These are phyloP conservation scores for Thinopyrum obtusiflorum DNA, from an alignment of 202 grass and related monocot species.

Conservation along the genomic window DNA sequence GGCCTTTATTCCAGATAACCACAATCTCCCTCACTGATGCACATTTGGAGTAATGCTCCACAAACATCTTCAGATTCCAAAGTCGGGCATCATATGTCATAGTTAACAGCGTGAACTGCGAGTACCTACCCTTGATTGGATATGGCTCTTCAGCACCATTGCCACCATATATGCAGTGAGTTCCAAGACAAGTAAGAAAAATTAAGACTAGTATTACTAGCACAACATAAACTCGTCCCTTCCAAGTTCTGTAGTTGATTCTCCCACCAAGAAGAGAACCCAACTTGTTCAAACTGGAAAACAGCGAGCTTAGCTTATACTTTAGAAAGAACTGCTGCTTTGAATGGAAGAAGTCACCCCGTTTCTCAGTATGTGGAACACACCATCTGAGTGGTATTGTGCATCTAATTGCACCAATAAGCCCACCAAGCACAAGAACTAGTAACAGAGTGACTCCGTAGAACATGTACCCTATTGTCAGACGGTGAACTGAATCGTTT, in stretches of 20 bases:
- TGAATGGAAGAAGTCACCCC: conserved; percentile 36
- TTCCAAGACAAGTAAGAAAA: conserved; percentile 71
- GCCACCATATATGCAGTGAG: conserved; percentile 67
- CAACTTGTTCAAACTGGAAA: conserved; percentile 45
- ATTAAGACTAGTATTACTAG: conserved; percentile 32
- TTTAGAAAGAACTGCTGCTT: conserved; percentile 33
- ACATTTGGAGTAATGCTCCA: conserved; percentile 92
- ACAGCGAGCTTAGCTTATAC: conserved; percentile 47
- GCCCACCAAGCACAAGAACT: conserved; percentile 53
- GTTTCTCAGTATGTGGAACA: conserved; percentile 54
- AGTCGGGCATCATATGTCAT: conserved; percentile 90
- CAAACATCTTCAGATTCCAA: conserved; percentile 89
- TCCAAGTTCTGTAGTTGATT: conserved; percentile 59
- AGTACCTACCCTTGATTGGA: conserved; percentile 60
- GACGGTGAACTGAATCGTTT: conserved; percentile 40
- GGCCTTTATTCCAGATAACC: conserved; percentile 88
- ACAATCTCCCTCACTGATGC: conserved; percentile 81
- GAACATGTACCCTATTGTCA: conserved; percentile 52
- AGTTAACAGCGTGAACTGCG: conserved; percentile 88
- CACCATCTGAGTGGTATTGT: conserved; percentile 49
- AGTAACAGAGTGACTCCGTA: conserved; percentile 49
- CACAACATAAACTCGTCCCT: conserved; percentile 35
- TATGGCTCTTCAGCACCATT: conserved; percentile 72
- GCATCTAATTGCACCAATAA: conserved; percentile 67
- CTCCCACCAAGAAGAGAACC: conserved; percentile 48